Base-by-base conservation (phyloP, 495 filamentous ascomycete genomes). In the Podospora anserina region DNA sequence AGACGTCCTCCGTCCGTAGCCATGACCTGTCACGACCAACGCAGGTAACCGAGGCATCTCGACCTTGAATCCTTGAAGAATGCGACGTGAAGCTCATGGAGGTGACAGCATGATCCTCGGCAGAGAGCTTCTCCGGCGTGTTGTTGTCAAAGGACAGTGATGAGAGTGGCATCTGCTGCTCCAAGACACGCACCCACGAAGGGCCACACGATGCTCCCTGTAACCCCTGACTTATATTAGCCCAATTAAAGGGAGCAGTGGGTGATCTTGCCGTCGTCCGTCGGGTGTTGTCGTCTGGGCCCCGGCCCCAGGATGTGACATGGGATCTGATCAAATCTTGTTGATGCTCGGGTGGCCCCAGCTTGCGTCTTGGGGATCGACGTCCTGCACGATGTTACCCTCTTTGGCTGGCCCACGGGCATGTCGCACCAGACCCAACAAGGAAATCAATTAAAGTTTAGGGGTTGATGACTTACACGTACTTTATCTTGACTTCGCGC, bases 371-470 rank as follows among this genome's bases (percentile, higher is more conserved):
- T 57, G 26, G 64, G 58, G 68, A 73, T 71, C 71, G 67, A 70
- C 71, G 27, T 44, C 32, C 67, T 7, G 68, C 71, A 65, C 74
- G 71, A 76, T 76, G 74, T 76, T 54, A 76, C 74, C 67, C 67
- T 66, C 64, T 53, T 26, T 5, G 16, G 59, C 62, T 53, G n/a
- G 19, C 1, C 32, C 44, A 64, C 56, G 54, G 63, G 57, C 56
- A 60, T 74, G 74, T 76, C 66, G 73, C 71, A 76, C 71, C 65
- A 73, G 59, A 62, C 68, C 66, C 55, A 68, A 70, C 15, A 62
- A 20, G 65, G 66, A 64, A 66, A 32, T 61, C 39, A 58, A 34
- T 28, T 63, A 63, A 32, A 63, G 61, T 63, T 63, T 63, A 23
- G 32, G 61, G 61, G 34, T 18, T 30, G 59, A 61, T 18, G 59